These are phyloP conservation scores for Phytophthora brassicae DNA, from an alignment of 352 stramenopile genomes.

Conservation along the genomic window DNA sequence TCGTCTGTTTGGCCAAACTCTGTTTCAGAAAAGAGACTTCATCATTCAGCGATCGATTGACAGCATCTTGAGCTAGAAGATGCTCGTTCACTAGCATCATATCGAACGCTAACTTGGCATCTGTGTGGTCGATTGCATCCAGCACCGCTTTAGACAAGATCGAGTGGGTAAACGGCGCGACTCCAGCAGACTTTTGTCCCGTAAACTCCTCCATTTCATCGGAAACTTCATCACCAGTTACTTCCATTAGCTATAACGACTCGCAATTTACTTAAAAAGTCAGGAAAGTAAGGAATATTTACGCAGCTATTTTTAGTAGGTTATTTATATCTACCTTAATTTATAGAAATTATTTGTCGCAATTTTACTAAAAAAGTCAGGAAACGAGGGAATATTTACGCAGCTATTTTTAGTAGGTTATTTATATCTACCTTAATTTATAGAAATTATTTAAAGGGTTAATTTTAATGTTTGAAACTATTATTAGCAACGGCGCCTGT, in stretches of 20 bases:
- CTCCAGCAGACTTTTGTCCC: conserved; percentile 2
- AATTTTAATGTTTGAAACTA: no score
- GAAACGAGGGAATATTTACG: no score
- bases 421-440: no score
- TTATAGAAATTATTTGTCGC: no score
- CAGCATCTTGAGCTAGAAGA: conserved; percentile 32
- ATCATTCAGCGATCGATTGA: conserved; percentile 41
- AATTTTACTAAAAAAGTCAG: no score
- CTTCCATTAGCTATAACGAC: conserved; percentile 6
- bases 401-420: no score
- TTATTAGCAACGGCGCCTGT: no score
- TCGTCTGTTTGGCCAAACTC: conserved; percentile 38
- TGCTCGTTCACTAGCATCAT: conserved; percentile 70
- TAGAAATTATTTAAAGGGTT: no score
- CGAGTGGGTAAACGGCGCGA: conserved; percentile 18
- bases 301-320: no score
- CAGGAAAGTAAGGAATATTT: no score
- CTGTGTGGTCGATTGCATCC: conserved; percentile 44
- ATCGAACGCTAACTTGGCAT: conserved; percentile 64
- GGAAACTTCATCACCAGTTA: not conserved
- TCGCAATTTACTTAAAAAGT: not conserved
- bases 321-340: no score
- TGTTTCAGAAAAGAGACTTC: conserved; percentile 54
- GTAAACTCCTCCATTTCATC: not conserved
- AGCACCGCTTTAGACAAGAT: conserved; percentile 54